A percentile compares a stretch with the other conserved stretches of the same genome.
Conservation (phyloP, 306 rosid genomes). For the Boehmeria nivea region DNA sequence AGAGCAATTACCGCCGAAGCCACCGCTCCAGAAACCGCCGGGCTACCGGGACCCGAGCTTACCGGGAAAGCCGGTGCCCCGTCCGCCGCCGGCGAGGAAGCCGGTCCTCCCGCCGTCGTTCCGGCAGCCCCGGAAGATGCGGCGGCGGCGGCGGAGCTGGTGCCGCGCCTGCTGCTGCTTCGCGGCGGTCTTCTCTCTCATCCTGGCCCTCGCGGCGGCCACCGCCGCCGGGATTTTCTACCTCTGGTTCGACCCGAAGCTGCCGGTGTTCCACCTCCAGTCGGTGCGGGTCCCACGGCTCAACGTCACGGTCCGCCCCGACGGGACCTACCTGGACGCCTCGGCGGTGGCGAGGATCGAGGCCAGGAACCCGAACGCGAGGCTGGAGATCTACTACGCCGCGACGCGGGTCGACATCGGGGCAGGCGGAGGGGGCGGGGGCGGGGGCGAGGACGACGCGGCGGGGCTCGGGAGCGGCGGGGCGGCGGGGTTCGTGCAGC, state of each 20-base stretch:
- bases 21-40: constrained; percentile 68
- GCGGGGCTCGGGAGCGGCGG: constrained; percentile 23
- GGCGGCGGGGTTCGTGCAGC: constrained; percentile 30
- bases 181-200: constrained; percentile 31
- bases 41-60: constrained; percentile 37
- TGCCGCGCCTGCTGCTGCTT: constrained; percentile 50
- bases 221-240: constrained; percentile 43
- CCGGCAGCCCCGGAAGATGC: constrained; percentile 20
- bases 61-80: constrained; percentile 11
- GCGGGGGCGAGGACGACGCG: constrained; percentile 23
- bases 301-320: constrained; percentile 32
- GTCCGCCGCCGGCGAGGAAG: constrained; percentile 26
- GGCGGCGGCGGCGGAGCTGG: constrained; percentile 27
- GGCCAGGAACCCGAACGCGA: constrained; percentile 6
- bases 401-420: background rate
- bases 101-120: constrained; percentile 37
- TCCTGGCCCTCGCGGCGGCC: constrained; percentile 26
- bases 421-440: background rate
- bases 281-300: constrained; percentile 44
- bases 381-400: constrained; percentile 1
- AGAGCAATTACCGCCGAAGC: constrained; percentile 27
- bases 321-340: constrained; percentile 47
- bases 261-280: constrained; percentile 49
- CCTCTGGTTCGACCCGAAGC: constrained; percentile 47
- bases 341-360: constrained; percentile 33